Base-by-base conservation (phyloP, 306 rosid species). In the Gastrolobium bilobum region DNA sequence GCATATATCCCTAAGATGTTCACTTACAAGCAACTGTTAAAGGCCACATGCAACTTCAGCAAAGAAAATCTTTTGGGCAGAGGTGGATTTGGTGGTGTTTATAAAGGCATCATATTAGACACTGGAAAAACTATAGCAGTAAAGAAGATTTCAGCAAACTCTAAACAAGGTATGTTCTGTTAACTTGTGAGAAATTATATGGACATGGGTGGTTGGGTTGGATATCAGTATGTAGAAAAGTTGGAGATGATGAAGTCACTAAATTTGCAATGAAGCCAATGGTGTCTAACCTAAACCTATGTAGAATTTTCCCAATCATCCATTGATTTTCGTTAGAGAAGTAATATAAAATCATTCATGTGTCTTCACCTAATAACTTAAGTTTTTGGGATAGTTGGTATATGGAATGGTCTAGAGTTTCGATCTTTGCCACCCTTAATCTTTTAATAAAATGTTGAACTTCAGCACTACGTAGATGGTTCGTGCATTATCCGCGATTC, bases 51-150 rank as follows among this genome's bases (percentile, higher is more conserved):
- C 43, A 65, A 79, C 29, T 90, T 90, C 78, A 78, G 87, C 57
- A 79, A 53, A 53, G 90, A 86, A 66, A 88, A 86, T 34, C 75
- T 90, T 61, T 34, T 90, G 39, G 94, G 89, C 0, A 77, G 61
- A 51, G 91, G 94, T 29, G 91, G 85, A 14, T 90, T 90, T 78
- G 90, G 90, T 34, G 48, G 87, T 75, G 94, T 90, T 11, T 88
- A 90, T 71, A 84, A 86, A 80, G 94, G 90, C 26, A 11, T 74
- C 60, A 6, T 86, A 31, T 42, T 29, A 4, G 61, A 81, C 71
- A 81, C 82, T 56, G 71, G 80, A 13, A 82, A 69, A 80, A 57
- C 74, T 8, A 57, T 88, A 37, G 91, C 94, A 35, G 85, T 88
- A 7, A 88, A 88, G 88, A 88, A 75, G 81, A 80, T 88, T 73